phyloP scores from a whole-genome alignment of 345 rosid genomes.

The Brassica incana region DNA sequence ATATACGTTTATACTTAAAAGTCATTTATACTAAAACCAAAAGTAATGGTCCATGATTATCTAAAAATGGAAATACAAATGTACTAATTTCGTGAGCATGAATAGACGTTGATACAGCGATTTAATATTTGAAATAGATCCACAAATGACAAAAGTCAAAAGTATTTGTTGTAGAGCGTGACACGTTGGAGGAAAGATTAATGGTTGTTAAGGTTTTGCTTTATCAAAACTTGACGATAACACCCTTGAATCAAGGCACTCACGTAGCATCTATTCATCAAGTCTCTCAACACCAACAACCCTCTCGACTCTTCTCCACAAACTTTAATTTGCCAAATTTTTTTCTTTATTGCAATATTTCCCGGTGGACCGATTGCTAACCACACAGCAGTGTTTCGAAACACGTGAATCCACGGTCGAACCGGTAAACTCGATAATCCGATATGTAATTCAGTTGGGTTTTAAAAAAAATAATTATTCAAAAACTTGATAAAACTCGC shows the following conservation, averaged over 20 bases:
- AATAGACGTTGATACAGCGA: slow-evolving; percentile 18
- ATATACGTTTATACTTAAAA: neutral
- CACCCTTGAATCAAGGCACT: slow-evolving; percentile 31
- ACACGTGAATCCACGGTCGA: too few relatives aligned
- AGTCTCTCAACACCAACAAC: slow-evolving; percentile 14
- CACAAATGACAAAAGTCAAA: slow-evolving; percentile 29
- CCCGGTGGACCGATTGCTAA: too few relatives aligned
- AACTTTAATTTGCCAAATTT: too few relatives aligned
- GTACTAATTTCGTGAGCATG: slow-evolving; percentile 26
- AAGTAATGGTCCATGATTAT: neutral
- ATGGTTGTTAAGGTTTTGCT: slow-evolving; percentile 18
- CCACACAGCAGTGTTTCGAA: too few relatives aligned
- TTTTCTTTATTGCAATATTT: too few relatives aligned
- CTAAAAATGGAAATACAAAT: slow-evolving; percentile 12
- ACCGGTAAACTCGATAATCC: too few relatives aligned
- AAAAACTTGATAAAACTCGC: too few relatives aligned
- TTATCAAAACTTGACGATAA: neutral
- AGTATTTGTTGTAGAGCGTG: slow-evolving; percentile 34
- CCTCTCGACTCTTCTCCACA: slow-evolving; percentile 22
- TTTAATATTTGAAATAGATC: neutral
- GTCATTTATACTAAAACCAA: neutral
- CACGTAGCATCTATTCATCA: slow-evolving; percentile 29
- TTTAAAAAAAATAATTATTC: too few relatives aligned
- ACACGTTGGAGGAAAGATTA: slow-evolving; percentile 32
- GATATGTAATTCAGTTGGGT: too few relatives aligned